phyloP scores from a whole-genome alignment of 2,329 filamentous ascomycete species.

The Diaporthe aspalathi region DNA sequence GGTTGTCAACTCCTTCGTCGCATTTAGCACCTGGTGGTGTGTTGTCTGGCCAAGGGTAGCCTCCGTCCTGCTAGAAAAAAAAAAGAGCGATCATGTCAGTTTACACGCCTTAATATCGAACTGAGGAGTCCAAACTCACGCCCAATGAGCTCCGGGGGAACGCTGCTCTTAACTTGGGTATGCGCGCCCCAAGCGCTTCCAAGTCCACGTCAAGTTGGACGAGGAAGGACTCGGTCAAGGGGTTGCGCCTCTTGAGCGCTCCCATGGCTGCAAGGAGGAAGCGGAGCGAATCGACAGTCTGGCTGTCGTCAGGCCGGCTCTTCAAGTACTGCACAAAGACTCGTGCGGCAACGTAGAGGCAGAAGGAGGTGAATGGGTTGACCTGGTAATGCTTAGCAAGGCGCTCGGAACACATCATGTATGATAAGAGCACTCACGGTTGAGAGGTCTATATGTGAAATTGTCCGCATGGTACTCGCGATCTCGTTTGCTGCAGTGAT shows the following conservation, averaged over 20 bases:
- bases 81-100: background rate
- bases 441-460: conserved; percentile 88
- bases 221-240: conserved; percentile 92
- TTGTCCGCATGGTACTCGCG: conserved; percentile 93
- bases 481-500: conserved; percentile 95
- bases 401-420: background rate
- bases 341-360: conserved; percentile 92
- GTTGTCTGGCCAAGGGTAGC: conserved; percentile 1
- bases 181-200: conserved; percentile 75
- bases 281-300: conserved; percentile 82
- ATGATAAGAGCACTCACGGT: conserved; percentile 66
- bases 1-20: conserved; percentile 30
- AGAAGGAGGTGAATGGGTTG: conserved; percentile 96
- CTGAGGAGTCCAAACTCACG: conserved; percentile 53
- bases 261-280: conserved; percentile 93
- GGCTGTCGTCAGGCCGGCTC: conserved; percentile 86
- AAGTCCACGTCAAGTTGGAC: conserved; percentile 94
- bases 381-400: conserved; percentile 67
- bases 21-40: conserved; percentile 31
- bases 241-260: conserved; percentile 86
- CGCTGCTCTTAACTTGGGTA: conserved; percentile 66
- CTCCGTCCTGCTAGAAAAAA: conserved; percentile 15
- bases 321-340: conserved; percentile 98
- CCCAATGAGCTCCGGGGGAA: conserved; percentile 65
- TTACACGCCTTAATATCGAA: background rate